A percentile compares a stretch with the other conserved stretches of the same genome.
phyloP scores from a whole-genome alignment of 2,329 filamentous ascomycete genomes.

The Paecilomyces fulvus region DNA sequence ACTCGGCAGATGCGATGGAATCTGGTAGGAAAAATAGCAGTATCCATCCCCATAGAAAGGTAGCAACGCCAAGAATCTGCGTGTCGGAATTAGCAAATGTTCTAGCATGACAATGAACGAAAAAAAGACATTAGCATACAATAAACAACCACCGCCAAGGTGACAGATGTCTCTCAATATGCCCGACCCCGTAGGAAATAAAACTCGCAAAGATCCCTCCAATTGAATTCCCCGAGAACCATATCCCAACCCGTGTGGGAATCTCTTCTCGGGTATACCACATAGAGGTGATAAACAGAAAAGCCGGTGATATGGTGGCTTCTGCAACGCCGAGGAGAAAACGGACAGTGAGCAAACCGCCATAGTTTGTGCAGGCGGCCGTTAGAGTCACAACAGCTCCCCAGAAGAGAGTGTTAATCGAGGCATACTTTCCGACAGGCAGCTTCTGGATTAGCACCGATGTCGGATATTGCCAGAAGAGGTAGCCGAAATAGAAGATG shows the following conservation, averaged over 20 bases:
- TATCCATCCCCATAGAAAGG: neutral
- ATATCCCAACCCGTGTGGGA: constrained; percentile 46
- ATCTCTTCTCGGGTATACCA: constrained; percentile 53
- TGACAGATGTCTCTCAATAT: neutral
- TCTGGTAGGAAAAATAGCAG: neutral
- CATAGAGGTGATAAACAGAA: constrained; percentile 49
- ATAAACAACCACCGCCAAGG: neutral
- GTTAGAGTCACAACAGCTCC: constrained; percentile 41
- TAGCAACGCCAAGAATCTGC: neutral
- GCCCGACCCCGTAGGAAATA: neutral
- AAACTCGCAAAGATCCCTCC: neutral
- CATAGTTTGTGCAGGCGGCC: constrained; percentile 41
- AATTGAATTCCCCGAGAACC: neutral
- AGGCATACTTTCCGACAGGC: constrained; percentile 43
- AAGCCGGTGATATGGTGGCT: constrained; percentile 46
- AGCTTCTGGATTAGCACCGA: constrained; percentile 37
- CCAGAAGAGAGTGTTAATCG: constrained; percentile 39
- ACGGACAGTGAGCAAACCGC: constrained; percentile 42
- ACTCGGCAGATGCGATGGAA: neutral
- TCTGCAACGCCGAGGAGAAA: constrained; percentile 50
- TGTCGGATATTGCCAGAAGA: constrained; percentile 36
- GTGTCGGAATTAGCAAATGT: neutral
- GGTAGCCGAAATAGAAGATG: constrained; percentile 46
- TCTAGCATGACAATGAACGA: neutral
- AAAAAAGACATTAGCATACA: neutral